Percentiles rank a stretch among this genome's conserved stretches.
Evolutionary conservation across 2,329 filamentous ascomycete genomes (phyloP).

Genomic region (Colletotrichum tropicale): DNA sequence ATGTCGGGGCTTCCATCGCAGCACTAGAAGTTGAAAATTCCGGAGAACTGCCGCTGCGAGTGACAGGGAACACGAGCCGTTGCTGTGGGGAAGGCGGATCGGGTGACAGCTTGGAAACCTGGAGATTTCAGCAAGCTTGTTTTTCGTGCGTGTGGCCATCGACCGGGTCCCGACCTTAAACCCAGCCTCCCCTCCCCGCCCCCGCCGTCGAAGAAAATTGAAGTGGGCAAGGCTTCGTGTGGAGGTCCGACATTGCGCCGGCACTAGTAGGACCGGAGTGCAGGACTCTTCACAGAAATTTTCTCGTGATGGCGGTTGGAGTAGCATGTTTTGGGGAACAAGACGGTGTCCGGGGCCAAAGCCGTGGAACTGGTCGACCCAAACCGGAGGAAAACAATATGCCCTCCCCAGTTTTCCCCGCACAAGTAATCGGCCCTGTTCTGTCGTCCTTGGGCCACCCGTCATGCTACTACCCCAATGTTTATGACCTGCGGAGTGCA

Average conservation of each 20-base stretch:
- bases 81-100: conserved; percentile 8
- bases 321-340: neutral
- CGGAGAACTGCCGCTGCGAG: neutral
- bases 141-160: neutral
- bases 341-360: neutral
- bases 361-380: conserved; percentile 3
- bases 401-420: conserved; percentile 7
- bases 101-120: conserved; percentile 16
- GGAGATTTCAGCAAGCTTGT: conserved; percentile 9
- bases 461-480: neutral
- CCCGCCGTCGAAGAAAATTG: neutral
- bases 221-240: conserved; percentile 2
- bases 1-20: neutral
- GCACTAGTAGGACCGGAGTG: neutral
- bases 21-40: neutral
- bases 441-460: neutral
- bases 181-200: neutral
- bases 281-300: neutral
- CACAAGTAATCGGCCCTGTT: conserved; percentile 18
- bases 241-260: conserved; percentile 18
- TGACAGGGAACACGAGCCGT: neutral
- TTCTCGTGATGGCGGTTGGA: conserved; percentile 4
- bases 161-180: neutral
- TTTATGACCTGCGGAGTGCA: neutral
- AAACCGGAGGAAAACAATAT: conserved; percentile 2